Base-by-base conservation (phyloP, 176 grass and related monocot genomes). In the bread wheat (Triticum aestivum) region DNA sequence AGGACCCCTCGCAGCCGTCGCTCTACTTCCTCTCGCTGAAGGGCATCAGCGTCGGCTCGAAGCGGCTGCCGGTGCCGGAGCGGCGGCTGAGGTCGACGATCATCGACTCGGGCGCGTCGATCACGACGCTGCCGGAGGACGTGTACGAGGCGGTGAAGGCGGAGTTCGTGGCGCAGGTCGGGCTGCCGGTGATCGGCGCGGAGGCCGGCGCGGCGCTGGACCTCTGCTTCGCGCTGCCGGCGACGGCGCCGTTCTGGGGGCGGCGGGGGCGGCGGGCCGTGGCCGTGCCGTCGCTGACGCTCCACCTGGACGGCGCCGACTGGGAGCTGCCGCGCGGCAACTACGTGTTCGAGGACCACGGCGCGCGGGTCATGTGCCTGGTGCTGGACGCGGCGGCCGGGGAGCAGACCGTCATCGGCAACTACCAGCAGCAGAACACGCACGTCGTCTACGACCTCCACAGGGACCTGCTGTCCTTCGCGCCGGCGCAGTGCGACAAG, bases 381-480 rank as follows among this genome's bases (percentile, higher is more conserved):
- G 89, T 93, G 39, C 86, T 96, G n/a, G 91, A 92, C 84, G 74
- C 89, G 45, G 89, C 79, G 35, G 78, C 90, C 8, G 88, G 84
- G 13, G 92, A 92, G 5, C 84, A 81, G 73, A 79, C 89, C 7
- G 85, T 96, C 59, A 88, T 99, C 66, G 97, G 94, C 64, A 99
- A 96, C 88, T 96, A 93, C 85, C 94, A 99, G 65, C 97, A 99
- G 80, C 97, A 99, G 77, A 94, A 94, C 75, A 90, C 93, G 83
- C 89, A 99, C 65, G 91, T 99, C 73, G 86, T 94, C 6, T 99
- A 96, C 85, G 92, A 99, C 90, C 77, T 99, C 52, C 61, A 78
- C 62, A 87, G 65, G 11, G 76, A 90, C 83, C 49, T 59, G 32
- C 79, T 99, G 14, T 93, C 97, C 32, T 99, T 99, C 71, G 85